Evolutionary conservation across 495 filamentous ascomycete species (phyloP), one percentile per base, ranked within the genome.

Genomic region (Podospora comata): DNA sequence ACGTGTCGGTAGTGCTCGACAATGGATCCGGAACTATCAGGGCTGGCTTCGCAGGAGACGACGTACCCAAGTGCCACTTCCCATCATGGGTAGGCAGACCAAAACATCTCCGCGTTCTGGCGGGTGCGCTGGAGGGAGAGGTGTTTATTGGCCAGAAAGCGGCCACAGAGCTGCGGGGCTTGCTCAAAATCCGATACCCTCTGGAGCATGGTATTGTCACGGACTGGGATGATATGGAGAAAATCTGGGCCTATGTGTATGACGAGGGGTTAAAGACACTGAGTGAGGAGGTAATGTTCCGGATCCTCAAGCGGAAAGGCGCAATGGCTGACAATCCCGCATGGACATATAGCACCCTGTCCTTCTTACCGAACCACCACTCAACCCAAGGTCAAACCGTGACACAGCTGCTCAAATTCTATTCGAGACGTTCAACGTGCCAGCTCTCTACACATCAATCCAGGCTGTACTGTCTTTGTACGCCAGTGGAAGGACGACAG

Each of bases 171-270:
- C 85, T 97, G 74, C 88, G 95, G 76, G 95, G 95, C 18, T 84
- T 99, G 68, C 83, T 99, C 72, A 98, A 97, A 83, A 93, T 99
- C 74, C 86, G 88, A 62, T 98, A 98, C 75, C 95, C 95, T 56
- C 84, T 99, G 66, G 96, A 97, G 78, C 95, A 99, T 78, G 95
- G 95, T 74, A 95, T 98, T 70, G 95, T 99, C 60, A 99, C 95
- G 68, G 94, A 99, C 80, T 99, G 95, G 95, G 95, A 98, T 74
- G 95, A 99, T 75, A 99, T 99, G 95, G 95, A 98, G 82, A 90
- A 92, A 79, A 99, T 99, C 80, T 99, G 95, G 95, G 91, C 93
- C 71, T 86, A 83, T 67, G 85, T 87, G 2, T 87, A 87, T 72
- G 83, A 81, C 30, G 85, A 87, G 67, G 87, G 86, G 56, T 79